Evolutionary conservation across 345 rosid genomes (phyloP).

Genomic region (Camelina laxa): DNA sequence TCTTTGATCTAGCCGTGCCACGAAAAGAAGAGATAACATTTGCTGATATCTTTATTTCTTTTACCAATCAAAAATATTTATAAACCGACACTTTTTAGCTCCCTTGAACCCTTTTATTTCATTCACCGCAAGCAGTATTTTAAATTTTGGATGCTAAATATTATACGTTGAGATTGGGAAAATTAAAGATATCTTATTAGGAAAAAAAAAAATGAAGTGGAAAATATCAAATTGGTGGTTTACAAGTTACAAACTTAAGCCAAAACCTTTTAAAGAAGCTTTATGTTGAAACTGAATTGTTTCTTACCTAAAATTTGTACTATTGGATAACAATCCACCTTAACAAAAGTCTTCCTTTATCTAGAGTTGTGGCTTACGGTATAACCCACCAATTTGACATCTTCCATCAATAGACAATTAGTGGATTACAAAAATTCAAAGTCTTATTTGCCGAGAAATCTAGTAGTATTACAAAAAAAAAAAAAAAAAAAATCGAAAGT

Average conservation of each 20-base stretch:
- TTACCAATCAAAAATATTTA: no score
- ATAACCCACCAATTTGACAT: slow-evolving; percentile 12
- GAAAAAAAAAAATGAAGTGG: not conserved
- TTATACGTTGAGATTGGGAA: not conserved
- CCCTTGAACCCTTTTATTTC: not conserved
- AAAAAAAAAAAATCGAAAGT: not conserved
- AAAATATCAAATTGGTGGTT: not conserved
- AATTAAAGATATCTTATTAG: not conserved
- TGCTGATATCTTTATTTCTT: no score
- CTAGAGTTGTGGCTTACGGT: slow-evolving; percentile 7
- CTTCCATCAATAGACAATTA: not conserved
- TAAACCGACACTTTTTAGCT: no score
- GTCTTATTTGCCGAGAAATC: slow-evolving; percentile 8
- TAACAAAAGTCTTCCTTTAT: not conserved
- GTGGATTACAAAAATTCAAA: not conserved
- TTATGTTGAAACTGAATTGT: slow-evolving; percentile 10
- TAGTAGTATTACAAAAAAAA: not conserved
- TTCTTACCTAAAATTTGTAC: not conserved
- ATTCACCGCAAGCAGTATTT: not conserved
- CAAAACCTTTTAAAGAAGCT: not conserved
- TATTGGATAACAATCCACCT: slow-evolving; percentile 22
- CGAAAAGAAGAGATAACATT: not conserved
- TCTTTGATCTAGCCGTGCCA: not conserved
- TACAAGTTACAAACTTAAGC: slow-evolving; percentile 3
- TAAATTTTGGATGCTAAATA: not conserved